These are phyloP conservation scores for Pleomassaria siparia DNA, from an alignment of 2,329 filamentous ascomycete species.

Conservation along the genomic window DNA sequence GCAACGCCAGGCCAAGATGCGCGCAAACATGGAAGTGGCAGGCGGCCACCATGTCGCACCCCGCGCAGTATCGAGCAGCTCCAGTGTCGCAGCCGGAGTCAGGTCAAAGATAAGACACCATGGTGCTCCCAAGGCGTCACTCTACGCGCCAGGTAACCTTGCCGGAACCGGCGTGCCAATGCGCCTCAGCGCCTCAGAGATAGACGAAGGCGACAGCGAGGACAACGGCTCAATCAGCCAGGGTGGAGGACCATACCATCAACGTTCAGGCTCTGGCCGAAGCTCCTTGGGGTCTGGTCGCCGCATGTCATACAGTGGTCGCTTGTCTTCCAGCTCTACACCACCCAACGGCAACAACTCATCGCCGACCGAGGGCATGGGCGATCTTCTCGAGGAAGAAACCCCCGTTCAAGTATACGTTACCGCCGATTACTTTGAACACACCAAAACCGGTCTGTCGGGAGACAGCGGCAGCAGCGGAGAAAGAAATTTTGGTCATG, in stretches of 20 bases:
- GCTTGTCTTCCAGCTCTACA: slow-evolving; percentile 55
- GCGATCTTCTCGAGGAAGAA: slow-evolving; percentile 46
- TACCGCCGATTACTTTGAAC: slow-evolving; percentile 47
- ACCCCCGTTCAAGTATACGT: slow-evolving; percentile 48
- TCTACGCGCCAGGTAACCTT: slow-evolving; percentile 76
- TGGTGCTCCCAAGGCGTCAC: slow-evolving; percentile 74
- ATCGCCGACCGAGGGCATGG: slow-evolving; percentile 38
- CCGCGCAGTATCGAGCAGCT: slow-evolving; percentile 43
- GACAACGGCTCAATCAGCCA: slow-evolving; percentile 55
- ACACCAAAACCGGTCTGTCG: slow-evolving; percentile 44
- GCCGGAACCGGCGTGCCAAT: slow-evolving; percentile 82
- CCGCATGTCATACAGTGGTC: slow-evolving; percentile 44
- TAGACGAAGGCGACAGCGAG: slow-evolving; percentile 83
- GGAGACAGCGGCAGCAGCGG: slow-evolving; percentile 45
- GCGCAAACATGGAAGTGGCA: slow-evolving; percentile 80
- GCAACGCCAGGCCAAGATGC: slow-evolving; percentile 82
- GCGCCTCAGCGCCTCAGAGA: slow-evolving; percentile 90
- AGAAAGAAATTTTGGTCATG: slow-evolving; percentile 55
- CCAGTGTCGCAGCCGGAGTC: slow-evolving; percentile 53
- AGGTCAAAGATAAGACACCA: slow-evolving; percentile 87
- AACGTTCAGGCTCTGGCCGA: slow-evolving; percentile 71
- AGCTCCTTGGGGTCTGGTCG: slow-evolving; percentile 59
- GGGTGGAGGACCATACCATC: slow-evolving; percentile 55
- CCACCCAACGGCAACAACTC: slow-evolving; percentile 54
- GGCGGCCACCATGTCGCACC: slow-evolving; percentile 54